These are phyloP conservation scores for Blastobotrys petasosporus DNA, from an alignment of 1,139 yeast species.

Conservation along the genomic window DNA sequence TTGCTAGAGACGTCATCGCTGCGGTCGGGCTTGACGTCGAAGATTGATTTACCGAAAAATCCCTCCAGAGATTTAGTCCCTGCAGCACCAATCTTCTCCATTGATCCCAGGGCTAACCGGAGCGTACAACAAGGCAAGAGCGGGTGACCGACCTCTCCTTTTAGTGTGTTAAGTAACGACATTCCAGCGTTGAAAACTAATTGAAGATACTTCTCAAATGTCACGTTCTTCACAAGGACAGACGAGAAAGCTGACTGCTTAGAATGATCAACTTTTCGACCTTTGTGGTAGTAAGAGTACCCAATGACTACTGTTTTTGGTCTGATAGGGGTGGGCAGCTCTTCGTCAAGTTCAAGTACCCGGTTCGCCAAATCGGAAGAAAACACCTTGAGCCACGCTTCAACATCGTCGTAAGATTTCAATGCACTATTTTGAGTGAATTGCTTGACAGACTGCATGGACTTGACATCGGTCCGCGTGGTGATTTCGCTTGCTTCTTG, in stretches of 20 bases:
- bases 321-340: slow-evolving; percentile 24
- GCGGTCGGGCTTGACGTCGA: neutral
- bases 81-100: slow-evolving; percentile 11
- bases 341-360: slow-evolving; percentile 67
- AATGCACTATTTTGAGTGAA: slow-evolving; percentile 49
- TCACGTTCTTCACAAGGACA: slow-evolving; percentile 9
- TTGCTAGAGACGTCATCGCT: neutral
- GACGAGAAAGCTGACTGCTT: slow-evolving; percentile 22
- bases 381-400: slow-evolving; percentile 78
- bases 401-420: slow-evolving; percentile 49
- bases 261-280: slow-evolving; percentile 12
- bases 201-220: slow-evolving; percentile 22
- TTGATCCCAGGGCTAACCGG: slow-evolving; percentile 10
- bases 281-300: slow-evolving; percentile 14
- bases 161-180: slow-evolving; percentile 20
- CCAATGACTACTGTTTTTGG: slow-evolving; percentile 36
- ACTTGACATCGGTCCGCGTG: slow-evolving; percentile 59
- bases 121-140: slow-evolving; percentile 14
- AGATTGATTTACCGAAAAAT: slow-evolving; percentile 11
- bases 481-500: slow-evolving; percentile 46
- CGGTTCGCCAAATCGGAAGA: slow-evolving; percentile 73
- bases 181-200: slow-evolving; percentile 25
- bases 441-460: slow-evolving; percentile 86
- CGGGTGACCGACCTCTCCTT: neutral
- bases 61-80: slow-evolving; percentile 7